These are phyloP conservation scores for Cryptococcus sp. DNA, from an alignment of 1,284 basidiomycete species.

Conservation along the genomic window DNA sequence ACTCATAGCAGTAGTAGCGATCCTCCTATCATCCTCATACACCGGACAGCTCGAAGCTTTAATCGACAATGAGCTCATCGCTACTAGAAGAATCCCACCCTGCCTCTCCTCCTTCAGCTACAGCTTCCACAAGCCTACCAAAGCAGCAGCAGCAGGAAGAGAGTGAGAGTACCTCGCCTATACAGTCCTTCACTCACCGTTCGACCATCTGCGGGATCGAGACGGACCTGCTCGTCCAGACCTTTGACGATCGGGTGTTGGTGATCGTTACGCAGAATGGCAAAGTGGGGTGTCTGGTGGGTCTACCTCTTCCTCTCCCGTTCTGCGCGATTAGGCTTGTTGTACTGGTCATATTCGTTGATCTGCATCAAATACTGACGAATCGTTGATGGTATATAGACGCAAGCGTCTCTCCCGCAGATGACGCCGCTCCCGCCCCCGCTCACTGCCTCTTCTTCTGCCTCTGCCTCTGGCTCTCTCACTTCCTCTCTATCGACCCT, in stretches of 20 bases:
- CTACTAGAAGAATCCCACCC: slow-evolving; percentile 38
- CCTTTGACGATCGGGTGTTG: slow-evolving; percentile 74
- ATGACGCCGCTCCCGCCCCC: slow-evolving; percentile 62
- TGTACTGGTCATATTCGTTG: background rate
- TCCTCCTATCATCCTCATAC: background rate
- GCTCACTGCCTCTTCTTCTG: slow-evolving; percentile 31
- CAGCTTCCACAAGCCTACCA: background rate
- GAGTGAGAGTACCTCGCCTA: slow-evolving; percentile 19
- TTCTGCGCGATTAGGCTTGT: background rate
- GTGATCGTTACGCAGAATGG: slow-evolving; percentile 80
- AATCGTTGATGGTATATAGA: slow-evolving; percentile 56
- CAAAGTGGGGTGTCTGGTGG: slow-evolving; percentile 81
- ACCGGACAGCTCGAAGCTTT: background rate
- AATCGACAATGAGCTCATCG: slow-evolving; percentile 27
- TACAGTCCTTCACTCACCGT: slow-evolving; percentile 54
- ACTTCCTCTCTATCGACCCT: background rate
- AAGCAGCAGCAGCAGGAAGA: background rate
- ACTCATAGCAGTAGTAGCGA: too few relatives aligned
- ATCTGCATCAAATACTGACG: background rate
- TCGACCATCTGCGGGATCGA: slow-evolving; percentile 60
- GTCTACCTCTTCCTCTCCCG: slow-evolving; percentile 20
- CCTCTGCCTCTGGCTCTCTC: slow-evolving; percentile 7
- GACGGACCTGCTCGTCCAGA: slow-evolving; percentile 76
- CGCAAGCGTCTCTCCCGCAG: slow-evolving; percentile 75
- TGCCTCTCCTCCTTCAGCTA: slow-evolving; percentile 9